These are phyloP conservation scores for Gossypium gossypioides DNA, from an alignment of 441 rosid species.

Conservation along the genomic window DNA sequence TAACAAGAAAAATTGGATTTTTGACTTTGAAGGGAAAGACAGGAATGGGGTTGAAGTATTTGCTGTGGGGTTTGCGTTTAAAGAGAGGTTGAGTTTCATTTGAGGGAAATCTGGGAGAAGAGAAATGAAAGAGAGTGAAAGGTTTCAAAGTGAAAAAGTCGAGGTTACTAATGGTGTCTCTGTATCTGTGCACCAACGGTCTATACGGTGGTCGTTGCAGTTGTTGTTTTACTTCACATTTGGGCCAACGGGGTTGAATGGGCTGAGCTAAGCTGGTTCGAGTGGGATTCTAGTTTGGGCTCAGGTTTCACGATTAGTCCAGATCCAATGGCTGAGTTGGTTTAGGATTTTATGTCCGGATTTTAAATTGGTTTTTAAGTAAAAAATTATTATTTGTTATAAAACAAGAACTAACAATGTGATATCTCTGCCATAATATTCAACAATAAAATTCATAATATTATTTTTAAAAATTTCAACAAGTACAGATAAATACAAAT, in stretches of 20 bases:
- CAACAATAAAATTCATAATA: too few species aligned
- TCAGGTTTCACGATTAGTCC: background rate
- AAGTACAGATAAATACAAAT: too few species aligned
- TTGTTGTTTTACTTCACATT: background rate
- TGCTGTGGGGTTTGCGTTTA: slow-evolving; percentile 7
- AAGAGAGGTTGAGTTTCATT: slow-evolving; percentile 33
- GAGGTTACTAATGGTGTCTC: background rate
- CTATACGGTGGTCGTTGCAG: background rate
- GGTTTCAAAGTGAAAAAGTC: background rate
- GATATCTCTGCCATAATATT: too few species aligned
- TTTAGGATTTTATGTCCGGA: background rate
- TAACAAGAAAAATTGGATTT: slow-evolving; percentile 18
- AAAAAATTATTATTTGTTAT: too few species aligned
- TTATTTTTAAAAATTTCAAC: too few species aligned
- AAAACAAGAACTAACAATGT: too few species aligned
- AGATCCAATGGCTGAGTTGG: background rate
- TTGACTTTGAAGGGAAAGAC: slow-evolving; percentile 14
- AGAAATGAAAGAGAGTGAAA: background rate
- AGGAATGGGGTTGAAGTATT: slow-evolving; percentile 17
- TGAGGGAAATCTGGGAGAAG: background rate
- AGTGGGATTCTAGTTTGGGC: background rate
- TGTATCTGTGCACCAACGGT: background rate
- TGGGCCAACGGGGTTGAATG: background rate
- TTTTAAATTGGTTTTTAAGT: background rate
- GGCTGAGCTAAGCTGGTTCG: background rate